These are phyloP conservation scores for Scutellaria barbata DNA, from an alignment of 257 asterid species.

Conservation along the genomic window DNA sequence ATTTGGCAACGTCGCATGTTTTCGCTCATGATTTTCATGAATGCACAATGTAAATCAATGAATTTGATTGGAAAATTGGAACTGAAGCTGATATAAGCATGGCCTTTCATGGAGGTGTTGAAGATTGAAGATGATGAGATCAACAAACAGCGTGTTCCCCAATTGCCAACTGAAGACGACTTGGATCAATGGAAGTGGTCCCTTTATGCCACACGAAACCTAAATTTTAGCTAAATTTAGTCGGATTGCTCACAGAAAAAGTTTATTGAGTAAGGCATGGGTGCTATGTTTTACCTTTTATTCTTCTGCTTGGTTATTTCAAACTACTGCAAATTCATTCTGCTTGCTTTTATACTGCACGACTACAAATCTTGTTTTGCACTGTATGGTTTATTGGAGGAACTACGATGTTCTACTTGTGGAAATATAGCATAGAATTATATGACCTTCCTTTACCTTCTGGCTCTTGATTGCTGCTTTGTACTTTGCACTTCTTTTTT, in stretches of 20 bases:
- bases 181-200: slow-evolving; percentile 31
- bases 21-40: not conserved
- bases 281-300: slow-evolving; percentile 26
- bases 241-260: slow-evolving; percentile 1
- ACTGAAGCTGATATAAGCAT: not conserved
- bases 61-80: not conserved
- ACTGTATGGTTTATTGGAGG: not conserved
- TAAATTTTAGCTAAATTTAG: slow-evolving; percentile 28
- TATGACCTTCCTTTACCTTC: not conserved
- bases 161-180: no score
- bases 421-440: slow-evolving; percentile 7
- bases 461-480: slow-evolving; percentile 5
- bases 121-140: slow-evolving; percentile 26
- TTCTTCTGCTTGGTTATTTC: slow-evolving; percentile 27
- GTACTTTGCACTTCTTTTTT: not conserved
- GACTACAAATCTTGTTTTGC: not conserved
- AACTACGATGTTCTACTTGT: slow-evolving; percentile 7
- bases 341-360: not conserved
- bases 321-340: not conserved
- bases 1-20: not conserved
- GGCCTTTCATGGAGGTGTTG: slow-evolving; percentile 5
- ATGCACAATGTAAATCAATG: not conserved
- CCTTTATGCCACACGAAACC: slow-evolving; percentile 30
- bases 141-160: slow-evolving; percentile 29
- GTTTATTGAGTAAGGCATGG: slow-evolving; percentile 12